Evolutionary conservation across 345 rosid genomes (phyloP).

Genomic region (Pugionium dolabratum): DNA sequence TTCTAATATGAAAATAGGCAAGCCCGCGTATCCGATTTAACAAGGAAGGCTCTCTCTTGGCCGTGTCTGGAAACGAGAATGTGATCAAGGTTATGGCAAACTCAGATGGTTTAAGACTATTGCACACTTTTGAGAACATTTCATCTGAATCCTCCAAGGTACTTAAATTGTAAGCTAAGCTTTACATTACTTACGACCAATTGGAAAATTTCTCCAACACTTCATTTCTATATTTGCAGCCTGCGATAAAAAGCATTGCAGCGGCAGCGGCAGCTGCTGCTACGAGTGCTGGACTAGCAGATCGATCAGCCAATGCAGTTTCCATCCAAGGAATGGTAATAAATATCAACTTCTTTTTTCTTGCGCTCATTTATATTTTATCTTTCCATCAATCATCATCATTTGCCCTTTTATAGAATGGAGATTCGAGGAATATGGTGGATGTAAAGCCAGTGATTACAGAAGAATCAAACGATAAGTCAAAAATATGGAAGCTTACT

Average conservation of each 20-base stretch:
- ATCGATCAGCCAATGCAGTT: slow-evolving; percentile 65
- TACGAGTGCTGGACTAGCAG: slow-evolving; percentile 70
- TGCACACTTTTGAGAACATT: slow-evolving; percentile 66
- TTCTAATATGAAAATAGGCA: slow-evolving; percentile 49
- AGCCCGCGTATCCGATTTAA: slow-evolving; percentile 82
- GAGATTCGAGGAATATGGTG: slow-evolving; percentile 77
- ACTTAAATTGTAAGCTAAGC: slow-evolving; percentile 10
- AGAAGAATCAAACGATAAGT: slow-evolving; percentile 83
- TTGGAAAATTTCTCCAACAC: slow-evolving; percentile 26
- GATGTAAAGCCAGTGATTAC: slow-evolving; percentile 86
- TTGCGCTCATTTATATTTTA: slow-evolving; percentile 4
- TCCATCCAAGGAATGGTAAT: slow-evolving; percentile 75
- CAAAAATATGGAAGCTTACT: slow-evolving; percentile 93
- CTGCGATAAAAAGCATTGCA: slow-evolving; percentile 54
- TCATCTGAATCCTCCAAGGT: slow-evolving; percentile 80
- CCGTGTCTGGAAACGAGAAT: slow-evolving; percentile 80
- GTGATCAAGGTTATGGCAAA: slow-evolving; percentile 80
- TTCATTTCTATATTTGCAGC: slow-evolving; percentile 51
- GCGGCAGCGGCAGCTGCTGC: slow-evolving; percentile 54
- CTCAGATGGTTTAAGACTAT: slow-evolving; percentile 67
- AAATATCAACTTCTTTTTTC: neutral
- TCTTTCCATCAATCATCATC: slow-evolving; percentile 17
- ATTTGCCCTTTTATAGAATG: slow-evolving; percentile 54
- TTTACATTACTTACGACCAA: slow-evolving; percentile 29
- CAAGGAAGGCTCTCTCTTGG: slow-evolving; percentile 82